These are phyloP conservation scores for Cadophora gregata DNA, from an alignment of 2,329 filamentous ascomycete genomes.

Conservation along the genomic window DNA sequence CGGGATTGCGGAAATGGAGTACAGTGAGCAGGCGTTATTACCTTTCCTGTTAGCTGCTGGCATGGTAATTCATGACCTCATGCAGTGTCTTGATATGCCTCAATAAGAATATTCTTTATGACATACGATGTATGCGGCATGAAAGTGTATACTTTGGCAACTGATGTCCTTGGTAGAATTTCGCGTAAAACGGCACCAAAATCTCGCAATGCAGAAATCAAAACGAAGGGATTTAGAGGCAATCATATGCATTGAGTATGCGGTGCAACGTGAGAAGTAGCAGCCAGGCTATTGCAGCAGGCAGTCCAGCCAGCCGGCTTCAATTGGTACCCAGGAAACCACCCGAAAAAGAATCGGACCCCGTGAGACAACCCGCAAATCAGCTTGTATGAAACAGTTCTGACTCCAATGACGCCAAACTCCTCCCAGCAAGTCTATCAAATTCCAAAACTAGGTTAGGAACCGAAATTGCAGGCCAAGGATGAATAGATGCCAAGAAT, in stretches of 20 bases:
- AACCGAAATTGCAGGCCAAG: background rate
- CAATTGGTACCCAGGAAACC: background rate
- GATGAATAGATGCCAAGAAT: background rate
- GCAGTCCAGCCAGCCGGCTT: background rate
- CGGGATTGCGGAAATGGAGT: background rate
- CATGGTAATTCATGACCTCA: too few relatives aligned
- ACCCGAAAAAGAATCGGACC: background rate
- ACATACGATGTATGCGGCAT: too few relatives aligned
- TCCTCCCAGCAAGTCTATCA: slow-evolving; percentile 2
- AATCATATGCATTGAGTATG: too few relatives aligned
- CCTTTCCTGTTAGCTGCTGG: too few relatives aligned
- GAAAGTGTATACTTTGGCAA: too few relatives aligned
- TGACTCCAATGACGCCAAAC: background rate
- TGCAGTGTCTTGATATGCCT: too few relatives aligned
- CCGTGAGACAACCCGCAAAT: background rate
- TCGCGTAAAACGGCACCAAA: too few relatives aligned
- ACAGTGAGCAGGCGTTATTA: background rate
- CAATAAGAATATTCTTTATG: too few relatives aligned
- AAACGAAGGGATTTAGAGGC: too few relatives aligned
- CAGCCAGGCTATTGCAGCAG: background rate
- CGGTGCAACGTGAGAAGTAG: background rate
- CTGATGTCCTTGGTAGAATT: too few relatives aligned
- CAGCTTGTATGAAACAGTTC: background rate
- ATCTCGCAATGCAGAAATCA: too few relatives aligned
- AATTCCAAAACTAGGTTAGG: background rate